phyloP scores from a whole-genome alignment of 441 rosid genomes.

The Gossypium trilobum region DNA sequence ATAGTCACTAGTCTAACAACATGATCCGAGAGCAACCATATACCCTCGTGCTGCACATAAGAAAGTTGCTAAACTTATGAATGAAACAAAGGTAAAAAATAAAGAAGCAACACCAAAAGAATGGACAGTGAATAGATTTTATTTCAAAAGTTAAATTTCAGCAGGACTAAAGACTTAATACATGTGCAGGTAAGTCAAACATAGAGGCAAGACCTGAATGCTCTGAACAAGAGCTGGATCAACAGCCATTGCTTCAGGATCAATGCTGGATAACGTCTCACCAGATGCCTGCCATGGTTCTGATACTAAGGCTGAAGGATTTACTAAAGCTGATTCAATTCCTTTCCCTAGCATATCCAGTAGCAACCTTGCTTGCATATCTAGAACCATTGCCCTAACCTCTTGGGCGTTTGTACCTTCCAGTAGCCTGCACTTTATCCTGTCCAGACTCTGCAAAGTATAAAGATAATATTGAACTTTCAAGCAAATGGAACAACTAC shows the following conservation, averaged over 20 bases:
- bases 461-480: neutral
- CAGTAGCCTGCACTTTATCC: constrained; percentile 90
- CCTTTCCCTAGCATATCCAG: constrained; percentile 99
- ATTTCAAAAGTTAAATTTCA: constrained; percentile 5
- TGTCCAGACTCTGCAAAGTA: constrained; percentile 81
- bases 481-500: neutral
- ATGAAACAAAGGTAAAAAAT: neutral
- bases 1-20: neutral
- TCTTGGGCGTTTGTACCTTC: constrained; percentile 99
- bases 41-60: neutral
- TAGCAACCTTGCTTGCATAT: constrained; percentile 95
- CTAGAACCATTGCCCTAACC: constrained; percentile 99
- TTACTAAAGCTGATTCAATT: constrained; percentile 89
- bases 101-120: neutral
- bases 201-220: constrained; percentile 61
- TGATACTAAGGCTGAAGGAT: constrained; percentile 79
- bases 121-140: neutral
- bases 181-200: constrained; percentile 2
- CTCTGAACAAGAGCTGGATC: constrained; percentile 76
- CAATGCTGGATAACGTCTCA: constrained; percentile 63
- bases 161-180: neutral
- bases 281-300: constrained; percentile 89
- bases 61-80: neutral
- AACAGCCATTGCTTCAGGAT: constrained; percentile 91
- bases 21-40: neutral